Evolutionary conservation across 768 basidiomycete species (phyloP).

Genomic region (Jaapia argillacea): DNA sequence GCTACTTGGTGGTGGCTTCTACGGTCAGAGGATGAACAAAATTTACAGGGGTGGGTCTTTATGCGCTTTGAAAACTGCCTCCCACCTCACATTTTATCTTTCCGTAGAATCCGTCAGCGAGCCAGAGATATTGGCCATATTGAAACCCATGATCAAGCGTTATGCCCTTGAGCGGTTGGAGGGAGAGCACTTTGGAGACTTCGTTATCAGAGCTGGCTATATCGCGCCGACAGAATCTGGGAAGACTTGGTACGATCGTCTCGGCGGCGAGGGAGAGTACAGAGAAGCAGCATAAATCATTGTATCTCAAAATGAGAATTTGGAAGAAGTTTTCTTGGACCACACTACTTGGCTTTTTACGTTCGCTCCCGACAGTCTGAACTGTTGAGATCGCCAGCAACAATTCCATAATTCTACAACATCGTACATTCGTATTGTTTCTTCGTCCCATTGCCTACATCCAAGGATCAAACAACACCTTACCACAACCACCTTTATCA

Average conservation of each 20-base stretch:
- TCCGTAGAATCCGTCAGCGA: conserved; percentile 76
- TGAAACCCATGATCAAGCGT: conserved; percentile 87
- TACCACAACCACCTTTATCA: conserved; percentile 64
- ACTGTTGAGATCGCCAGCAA: too few species aligned
- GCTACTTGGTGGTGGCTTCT: conserved; percentile 93
- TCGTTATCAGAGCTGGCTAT: conserved; percentile 85
- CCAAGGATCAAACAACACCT: conserved; percentile 75
- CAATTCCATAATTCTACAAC: too few species aligned
- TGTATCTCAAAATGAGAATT: too few species aligned
- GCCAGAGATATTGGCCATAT: conserved; percentile 83
- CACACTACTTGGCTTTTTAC: too few species aligned
- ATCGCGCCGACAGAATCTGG: conserved; percentile 81
- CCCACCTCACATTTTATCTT: not conserved
- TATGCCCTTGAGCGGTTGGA: conserved; percentile 82
- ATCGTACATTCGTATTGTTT: too few species aligned
- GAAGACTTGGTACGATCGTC: conserved; percentile 76
- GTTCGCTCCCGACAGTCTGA: too few species aligned
- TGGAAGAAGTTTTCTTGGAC: too few species aligned
- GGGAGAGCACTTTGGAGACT: conserved; percentile 94
- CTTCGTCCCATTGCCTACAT: too few species aligned
- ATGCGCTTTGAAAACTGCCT: not conserved
- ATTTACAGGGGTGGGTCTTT: conserved; percentile 69
- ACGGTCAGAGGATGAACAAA: conserved; percentile 92
- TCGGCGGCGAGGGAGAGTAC: conserved; percentile 69
- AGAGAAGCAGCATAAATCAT: too few species aligned